Conservation (phyloP, 306 rosid genomes). For the Glycine latifolia region DNA sequence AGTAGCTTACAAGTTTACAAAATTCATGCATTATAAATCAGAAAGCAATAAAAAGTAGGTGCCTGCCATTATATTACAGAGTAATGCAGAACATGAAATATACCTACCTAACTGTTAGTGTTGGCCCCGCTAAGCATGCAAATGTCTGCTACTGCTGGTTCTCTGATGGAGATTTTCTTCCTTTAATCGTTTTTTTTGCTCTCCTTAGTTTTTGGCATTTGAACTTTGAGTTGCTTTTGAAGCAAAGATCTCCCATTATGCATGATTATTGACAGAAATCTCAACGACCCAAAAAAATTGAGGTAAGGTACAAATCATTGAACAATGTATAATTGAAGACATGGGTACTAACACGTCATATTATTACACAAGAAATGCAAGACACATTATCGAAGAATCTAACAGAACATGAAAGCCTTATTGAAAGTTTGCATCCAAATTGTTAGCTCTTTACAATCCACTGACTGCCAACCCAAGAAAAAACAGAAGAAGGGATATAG, state of each 20-base stretch:
- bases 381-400: conserved; percentile 1
- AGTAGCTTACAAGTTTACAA: background rate
- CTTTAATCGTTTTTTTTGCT: background rate
- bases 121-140: conserved; percentile 21
- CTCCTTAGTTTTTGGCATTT: conserved; percentile 25
- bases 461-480: background rate
- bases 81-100: conserved; percentile 19
- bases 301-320: conserved; percentile 46
- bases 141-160: conserved; percentile 29
- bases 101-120: background rate
- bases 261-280: conserved; percentile 44
- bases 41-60: conserved; percentile 28
- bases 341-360: conserved; percentile 9
- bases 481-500: conserved; percentile 3
- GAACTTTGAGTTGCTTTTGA: conserved; percentile 47
- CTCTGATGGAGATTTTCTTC: background rate
- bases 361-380: conserved; percentile 11
- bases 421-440: conserved; percentile 39
- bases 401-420: conserved; percentile 31
- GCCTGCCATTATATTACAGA: conserved; percentile 11
- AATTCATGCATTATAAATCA: background rate
- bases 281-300: conserved; percentile 37
- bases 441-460: conserved; percentile 15
- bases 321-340: conserved; percentile 39
- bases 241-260: conserved; percentile 31